Evolutionary conservation across 805 yeast species (phyloP), one percentile per base, ranked within the genome.

Genomic region (Metschnikowia gelsemii): DNA sequence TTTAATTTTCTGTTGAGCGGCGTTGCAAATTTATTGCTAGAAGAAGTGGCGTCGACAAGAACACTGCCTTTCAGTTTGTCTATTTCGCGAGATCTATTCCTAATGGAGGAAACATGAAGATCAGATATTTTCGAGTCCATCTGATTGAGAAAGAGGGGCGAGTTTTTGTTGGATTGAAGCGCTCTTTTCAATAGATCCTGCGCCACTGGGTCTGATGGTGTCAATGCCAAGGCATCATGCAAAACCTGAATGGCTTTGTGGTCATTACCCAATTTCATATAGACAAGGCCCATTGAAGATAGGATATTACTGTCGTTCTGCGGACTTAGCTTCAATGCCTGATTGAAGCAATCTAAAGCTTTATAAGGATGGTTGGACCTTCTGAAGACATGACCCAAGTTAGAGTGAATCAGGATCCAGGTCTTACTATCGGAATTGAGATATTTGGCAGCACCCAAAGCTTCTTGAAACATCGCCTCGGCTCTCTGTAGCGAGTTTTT

Each of bases 341-440:
- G 81, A 45, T 79, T 79, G 60, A 93, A 91, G 56, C 85, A 84
- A 33, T 71, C 75, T 30, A 89, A 68, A 0, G 97, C 84, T 56
- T 80, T 79, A 34, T 79, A 78, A 42, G 72, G 77, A 37, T 75
- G 71, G 35, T 79, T 80, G 38, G 80, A 61, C 40, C 85, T 72
- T 47, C 96, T 68, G 59, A 84, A 88, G 3, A 90, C 95, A 60
- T 90, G 96, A 0, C 96, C 96, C 45, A 90, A 68, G 61, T 90
- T 90, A 18, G 87, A 76, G 59, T 87, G 87, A 20, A 93, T 85
- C 2, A 96, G 84, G 0, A 83, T 70, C 85, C 95, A 86, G 0
- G 93, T 85, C 51, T 79, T 80, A 4, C 91, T 80, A 49, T 88
- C 95, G 6, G 90, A 78, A 51, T 84, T 82, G 45, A 87, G 67